phyloP scores from a whole-genome alignment of 768 basidiomycete species.

The Boletellus ananiceps region DNA sequence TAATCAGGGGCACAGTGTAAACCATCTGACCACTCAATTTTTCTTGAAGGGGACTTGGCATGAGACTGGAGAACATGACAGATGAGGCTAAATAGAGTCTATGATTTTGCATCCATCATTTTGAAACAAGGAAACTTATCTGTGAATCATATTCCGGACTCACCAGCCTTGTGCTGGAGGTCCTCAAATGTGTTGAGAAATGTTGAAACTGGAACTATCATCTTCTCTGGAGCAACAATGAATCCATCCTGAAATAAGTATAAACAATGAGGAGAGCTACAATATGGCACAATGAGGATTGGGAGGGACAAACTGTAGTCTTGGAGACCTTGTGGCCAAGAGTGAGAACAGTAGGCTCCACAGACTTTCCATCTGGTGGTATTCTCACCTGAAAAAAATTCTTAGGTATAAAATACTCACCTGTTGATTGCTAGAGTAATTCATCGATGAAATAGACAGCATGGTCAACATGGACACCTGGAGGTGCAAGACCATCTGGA shows the following conservation, averaged over 20 bases:
- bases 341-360: background rate
- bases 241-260: conserved; percentile 11
- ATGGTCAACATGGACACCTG: conserved; percentile 14
- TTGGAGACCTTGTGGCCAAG: conserved; percentile 2
- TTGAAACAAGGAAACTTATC: too few species aligned
- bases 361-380: background rate
- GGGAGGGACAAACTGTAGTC: background rate
- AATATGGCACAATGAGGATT: too few species aligned
- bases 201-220: conserved; percentile 2
- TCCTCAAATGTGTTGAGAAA: conserved; percentile 12
- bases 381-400: conserved; percentile 10
- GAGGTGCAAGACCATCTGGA: conserved; percentile 22
- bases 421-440: conserved; percentile 5
- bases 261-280: too few species aligned
- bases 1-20: conserved; percentile 21
- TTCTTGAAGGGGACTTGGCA: conserved; percentile 19
- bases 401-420: conserved; percentile 13
- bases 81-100: conserved; percentile 3
- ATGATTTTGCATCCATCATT: background rate
- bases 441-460: conserved; percentile 25
- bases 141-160: conserved; percentile 4
- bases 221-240: conserved; percentile 1
- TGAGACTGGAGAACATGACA: background rate
- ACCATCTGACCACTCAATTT: conserved; percentile 19
- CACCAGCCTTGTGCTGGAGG: conserved; percentile 1